phyloP scores from a whole-genome alignment of 1,284 basidiomycete species.

The Flammula alnicola region DNA sequence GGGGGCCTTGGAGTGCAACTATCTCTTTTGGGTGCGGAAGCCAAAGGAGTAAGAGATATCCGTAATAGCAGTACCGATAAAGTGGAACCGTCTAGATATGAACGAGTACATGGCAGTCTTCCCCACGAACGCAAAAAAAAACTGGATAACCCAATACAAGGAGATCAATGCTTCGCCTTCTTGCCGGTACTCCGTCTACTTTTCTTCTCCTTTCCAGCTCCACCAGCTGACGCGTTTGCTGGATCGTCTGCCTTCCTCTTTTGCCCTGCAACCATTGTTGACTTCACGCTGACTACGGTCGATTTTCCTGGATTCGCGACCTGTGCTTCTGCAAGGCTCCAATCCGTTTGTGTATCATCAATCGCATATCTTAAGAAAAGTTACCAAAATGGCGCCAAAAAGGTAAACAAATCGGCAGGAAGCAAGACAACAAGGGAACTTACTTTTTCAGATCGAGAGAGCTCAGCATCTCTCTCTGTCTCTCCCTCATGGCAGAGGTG shows the following conservation, averaged over 20 bases:
- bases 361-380: slow-evolving; percentile 72
- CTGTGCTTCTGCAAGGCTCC: slow-evolving; percentile 75
- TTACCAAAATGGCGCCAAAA: slow-evolving; percentile 9
- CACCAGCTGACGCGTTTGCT: slow-evolving; percentile 19
- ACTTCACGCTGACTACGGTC: slow-evolving; percentile 81
- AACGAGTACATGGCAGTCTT: too few species aligned
- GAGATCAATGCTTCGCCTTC: slow-evolving; percentile 54
- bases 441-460: slow-evolving; percentile 85
- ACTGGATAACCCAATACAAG: background rate
- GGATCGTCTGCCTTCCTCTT: slow-evolving; percentile 70
- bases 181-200: slow-evolving; percentile 57
- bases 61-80: background rate
- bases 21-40: slow-evolving; percentile 81
- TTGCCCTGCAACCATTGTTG: slow-evolving; percentile 44
- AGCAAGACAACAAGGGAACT: slow-evolving; percentile 39
- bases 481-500: slow-evolving; percentile 56
- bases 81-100: too few species aligned
- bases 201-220: slow-evolving; percentile 53
- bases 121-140: background rate
- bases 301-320: slow-evolving; percentile 52
- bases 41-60: slow-evolving; percentile 38
- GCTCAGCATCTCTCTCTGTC: slow-evolving; percentile 85
- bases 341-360: slow-evolving; percentile 70
- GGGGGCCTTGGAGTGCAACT: slow-evolving; percentile 76
- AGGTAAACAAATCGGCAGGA: slow-evolving; percentile 1